Percentiles rank a stretch among this genome's conserved stretches.
phyloP scores from a whole-genome alignment of 164 flowering plant species.

The Paratinospora sagittata region DNA sequence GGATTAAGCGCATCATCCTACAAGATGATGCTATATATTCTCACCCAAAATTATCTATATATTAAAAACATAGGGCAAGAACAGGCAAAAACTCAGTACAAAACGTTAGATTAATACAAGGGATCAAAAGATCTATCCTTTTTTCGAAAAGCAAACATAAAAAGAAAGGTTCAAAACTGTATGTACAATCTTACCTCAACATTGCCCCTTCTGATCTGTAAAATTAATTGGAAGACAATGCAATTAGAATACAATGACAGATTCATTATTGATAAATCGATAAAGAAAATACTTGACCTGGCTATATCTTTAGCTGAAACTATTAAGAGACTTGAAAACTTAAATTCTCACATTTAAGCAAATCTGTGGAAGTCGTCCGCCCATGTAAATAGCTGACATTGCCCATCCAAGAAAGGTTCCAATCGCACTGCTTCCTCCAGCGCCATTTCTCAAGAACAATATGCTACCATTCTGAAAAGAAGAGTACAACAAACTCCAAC shows the following conservation, averaged over 20 bases:
- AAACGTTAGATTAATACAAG: not conserved
- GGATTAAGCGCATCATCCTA: not conserved
- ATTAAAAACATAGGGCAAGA: not conserved
- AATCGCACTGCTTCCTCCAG: slow-evolving; percentile 27
- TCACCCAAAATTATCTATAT: not conserved
- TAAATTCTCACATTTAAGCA: slow-evolving; percentile 56
- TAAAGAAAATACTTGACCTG: not conserved
- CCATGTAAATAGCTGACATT: slow-evolving; percentile 84
- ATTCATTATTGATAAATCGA: not conserved
- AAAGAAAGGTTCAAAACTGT: not conserved
- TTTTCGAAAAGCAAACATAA: not conserved
- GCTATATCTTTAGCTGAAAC: not conserved
- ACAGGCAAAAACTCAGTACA: not conserved
- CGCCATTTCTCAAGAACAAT: slow-evolving; percentile 12
- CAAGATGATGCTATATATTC: not conserved
- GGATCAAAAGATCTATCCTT: not conserved
- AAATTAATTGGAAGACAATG: not conserved
- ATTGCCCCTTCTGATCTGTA: slow-evolving; percentile 69
- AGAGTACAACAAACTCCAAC: not conserved
- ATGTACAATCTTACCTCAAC: slow-evolving; percentile 47
- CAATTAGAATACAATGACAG: not conserved
- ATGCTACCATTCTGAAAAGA: slow-evolving; percentile 20
- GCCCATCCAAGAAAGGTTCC: slow-evolving; percentile 73
- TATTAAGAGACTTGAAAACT: too few species aligned
- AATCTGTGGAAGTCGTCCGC: slow-evolving; percentile 86